phyloP scores from a whole-genome alignment of 1,139 yeast genomes.

The Arxiozyma bovina region DNA sequence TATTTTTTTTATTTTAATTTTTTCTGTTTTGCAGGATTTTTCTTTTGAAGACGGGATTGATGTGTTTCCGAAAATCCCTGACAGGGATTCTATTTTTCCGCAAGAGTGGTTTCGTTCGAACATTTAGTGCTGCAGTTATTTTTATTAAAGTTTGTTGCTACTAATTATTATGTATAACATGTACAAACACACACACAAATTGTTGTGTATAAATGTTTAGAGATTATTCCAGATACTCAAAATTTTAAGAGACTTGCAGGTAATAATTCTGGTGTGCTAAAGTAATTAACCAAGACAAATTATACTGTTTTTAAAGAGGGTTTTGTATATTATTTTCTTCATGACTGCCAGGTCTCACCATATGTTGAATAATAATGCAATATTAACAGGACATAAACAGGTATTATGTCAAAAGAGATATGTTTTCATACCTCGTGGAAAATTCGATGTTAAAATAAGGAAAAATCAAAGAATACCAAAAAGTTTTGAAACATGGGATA shows the following conservation, averaged over 20 bases:
- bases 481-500: conserved; percentile 2
- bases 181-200: no score
- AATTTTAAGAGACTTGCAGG: no score
- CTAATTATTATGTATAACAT: background rate
- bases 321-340: background rate
- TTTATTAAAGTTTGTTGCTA: no score
- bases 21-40: background rate
- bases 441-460: conserved; percentile 9
- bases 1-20: background rate
- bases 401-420: conserved; percentile 5
- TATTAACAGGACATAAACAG: background rate
- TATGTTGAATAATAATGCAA: background rate
- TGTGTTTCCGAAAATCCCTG: background rate
- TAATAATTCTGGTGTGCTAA: background rate
- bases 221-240: background rate
- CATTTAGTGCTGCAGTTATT: background rate
- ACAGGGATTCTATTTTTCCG: background rate
- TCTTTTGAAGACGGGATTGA: no score
- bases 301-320: background rate
- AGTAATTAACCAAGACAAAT: background rate
- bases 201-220: no score
- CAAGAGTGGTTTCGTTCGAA: background rate
- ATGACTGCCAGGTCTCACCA: background rate
- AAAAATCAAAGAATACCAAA: conserved; percentile 8
- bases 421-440: conserved; percentile 14